These are phyloP conservation scores for Polygonum aviculare DNA, from an alignment of 148 eudicot genomes.

Conservation along the genomic window DNA sequence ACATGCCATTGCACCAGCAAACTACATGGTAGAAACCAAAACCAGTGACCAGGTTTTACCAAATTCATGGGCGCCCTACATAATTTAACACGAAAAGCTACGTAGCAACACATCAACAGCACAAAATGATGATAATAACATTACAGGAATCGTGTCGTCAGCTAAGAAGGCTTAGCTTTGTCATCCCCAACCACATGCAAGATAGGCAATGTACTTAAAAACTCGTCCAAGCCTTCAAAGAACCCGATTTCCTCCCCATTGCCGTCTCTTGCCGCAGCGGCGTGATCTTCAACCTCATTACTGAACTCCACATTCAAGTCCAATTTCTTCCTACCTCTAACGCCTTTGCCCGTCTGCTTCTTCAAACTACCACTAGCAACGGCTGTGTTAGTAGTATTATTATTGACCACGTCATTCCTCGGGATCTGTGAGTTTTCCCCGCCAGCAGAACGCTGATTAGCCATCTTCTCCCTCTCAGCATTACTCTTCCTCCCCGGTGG, in stretches of 20 bases:
- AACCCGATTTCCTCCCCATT: slow-evolving; percentile 48
- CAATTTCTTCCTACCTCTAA: slow-evolving; percentile 34
- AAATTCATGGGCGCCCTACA: slow-evolving; percentile 7
- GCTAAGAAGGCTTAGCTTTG: slow-evolving; percentile 29
- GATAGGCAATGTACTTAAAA: slow-evolving; percentile 43
- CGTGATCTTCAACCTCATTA: slow-evolving; percentile 45
- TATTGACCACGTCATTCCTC: slow-evolving; percentile 11
- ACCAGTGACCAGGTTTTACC: neutral
- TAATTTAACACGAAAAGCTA: neutral
- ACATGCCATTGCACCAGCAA: slow-evolving; percentile 8
- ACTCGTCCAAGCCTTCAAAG: slow-evolving; percentile 64
- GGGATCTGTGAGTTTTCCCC: slow-evolving; percentile 13
- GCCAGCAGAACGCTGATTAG: slow-evolving; percentile 9
- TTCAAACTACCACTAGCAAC: slow-evolving; percentile 26
- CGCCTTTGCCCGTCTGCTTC: slow-evolving; percentile 38
- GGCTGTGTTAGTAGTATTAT: neutral
- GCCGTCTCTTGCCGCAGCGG: slow-evolving; percentile 16
- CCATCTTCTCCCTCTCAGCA: slow-evolving; percentile 9
- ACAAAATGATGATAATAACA: neutral
- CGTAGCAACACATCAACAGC: neutral
- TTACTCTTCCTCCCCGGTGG: slow-evolving; percentile 3
- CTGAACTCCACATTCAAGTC: slow-evolving; percentile 48
- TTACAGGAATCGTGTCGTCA: neutral
- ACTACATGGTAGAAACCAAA: slow-evolving; percentile 6
- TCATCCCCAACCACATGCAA: slow-evolving; percentile 32